Base-by-base conservation (phyloP, 345 rosid species). In the Corymbia maculata region DNA sequence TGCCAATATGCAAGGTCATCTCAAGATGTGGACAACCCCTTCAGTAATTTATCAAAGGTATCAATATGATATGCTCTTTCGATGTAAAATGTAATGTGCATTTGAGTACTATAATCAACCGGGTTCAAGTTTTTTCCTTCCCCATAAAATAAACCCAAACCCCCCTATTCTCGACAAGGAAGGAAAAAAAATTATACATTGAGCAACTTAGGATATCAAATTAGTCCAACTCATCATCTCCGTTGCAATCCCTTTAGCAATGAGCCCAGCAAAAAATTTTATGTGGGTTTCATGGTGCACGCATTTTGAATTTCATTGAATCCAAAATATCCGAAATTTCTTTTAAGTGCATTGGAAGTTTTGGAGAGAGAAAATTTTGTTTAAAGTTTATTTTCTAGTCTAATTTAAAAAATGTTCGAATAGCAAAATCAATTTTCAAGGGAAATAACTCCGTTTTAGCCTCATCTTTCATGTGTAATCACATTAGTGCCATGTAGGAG, bases 221-320 rank as follows among this genome's bases (percentile, higher is more conserved):
- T 64, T n/a, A 64, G 36, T n/a, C 36, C 17, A 64, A 64, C 75
- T 64, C 17, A n/a, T n/a, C 16, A n/a, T 64, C 30, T 64, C 17
- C 17, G 7, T n/a, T n/a, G 5, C 1, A 7, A 64, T 64, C 36
- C 19, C 36, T n/a, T 64, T 2, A n/a, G 2, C 2, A 64, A 64
- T 3, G 16, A 64, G 75, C 1, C 0, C 0, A 4, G 75, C 36
- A 6, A 64, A 64, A 28, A 36, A 2, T 36, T 36, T 36, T 36
- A 36, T 36, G 4, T 4, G 42, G 4, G 4, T 36, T 64, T 64
- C 17, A 6, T 3, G 9, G 1, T 6, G 75, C 22, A 2, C 0
- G 1, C 79, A 15, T 9, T 68, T 70, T 32, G 15, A 68, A 68
- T 68, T 2, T 4, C 6, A 68, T 68, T 68, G n/a, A 6, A 64